Evolutionary conservation across 345 rosid genomes (phyloP), one percentile per base, ranked within the genome.

Genomic region (Gossypium turneri): DNA sequence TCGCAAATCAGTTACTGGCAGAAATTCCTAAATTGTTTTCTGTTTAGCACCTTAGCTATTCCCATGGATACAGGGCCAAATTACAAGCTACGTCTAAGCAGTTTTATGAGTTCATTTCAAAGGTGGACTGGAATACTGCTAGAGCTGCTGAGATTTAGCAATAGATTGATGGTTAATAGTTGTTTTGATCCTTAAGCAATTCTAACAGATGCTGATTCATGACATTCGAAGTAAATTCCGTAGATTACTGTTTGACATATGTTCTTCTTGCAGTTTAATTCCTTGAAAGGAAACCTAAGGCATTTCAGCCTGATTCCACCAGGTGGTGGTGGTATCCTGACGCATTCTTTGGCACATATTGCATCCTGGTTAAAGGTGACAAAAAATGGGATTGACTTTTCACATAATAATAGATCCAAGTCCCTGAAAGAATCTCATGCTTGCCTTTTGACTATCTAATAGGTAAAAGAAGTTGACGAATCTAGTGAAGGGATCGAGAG

Each of bases 331-430:
- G 94, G 97, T 79, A 87, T 93, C 77, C 75, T 90, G 81, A 84
- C 99, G 4, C 97, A 93, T 81, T 86, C 92, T 74, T 64, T 90
- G 78, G 97, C 97, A 62, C 86, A 79, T 27, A 17, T 90, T 78
- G 99, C 99, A 66, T 85, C 97, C 47, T 89, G 89, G 97, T 82
- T 96, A 76, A 93, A 95, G 97, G 98, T 93, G 76, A 44, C 1
- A 62, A 51, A 73, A 70, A 50, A 75, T 51, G 25, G 43, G 50
- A 74, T 77, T 34, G 19, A 62, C 65, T 44, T 69, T 73, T 17
- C 0, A 12, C 50, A 9, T 1, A 25, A 41, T 22, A 48, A n/a
- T 55, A 11, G 43, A 47, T 47, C 58, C 7, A 56, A 64, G 44
- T 48, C 47, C 1, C 55, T 70, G 50, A 68, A 60, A 24, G 58